Base-by-base conservation (phyloP, 2,329 filamentous ascomycete species). In the Calonectria hawksworthii region DNA sequence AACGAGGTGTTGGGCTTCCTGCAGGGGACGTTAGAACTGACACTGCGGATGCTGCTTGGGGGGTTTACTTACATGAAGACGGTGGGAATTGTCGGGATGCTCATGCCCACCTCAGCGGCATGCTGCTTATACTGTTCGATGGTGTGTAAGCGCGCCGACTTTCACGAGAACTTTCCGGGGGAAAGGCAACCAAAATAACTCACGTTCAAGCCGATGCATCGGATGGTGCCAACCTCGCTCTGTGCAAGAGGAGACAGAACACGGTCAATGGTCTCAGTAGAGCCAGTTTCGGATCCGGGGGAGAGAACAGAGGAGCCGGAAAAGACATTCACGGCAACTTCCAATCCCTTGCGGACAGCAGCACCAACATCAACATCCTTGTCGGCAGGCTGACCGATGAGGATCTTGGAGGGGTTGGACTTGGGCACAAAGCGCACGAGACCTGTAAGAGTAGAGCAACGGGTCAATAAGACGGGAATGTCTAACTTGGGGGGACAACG, bases 351-450 rank as follows among this genome's bases (percentile, higher is more conserved):
- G 75, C 88, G 88, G 34, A 92, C 82, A 21, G 91, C 91, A 32
- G 88, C 81, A 56, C 91, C 92, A 56, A 93, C 89, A 79, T 93
- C 91, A 38, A 92, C 75, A 13, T 86, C 82, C 28, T 85, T 82
- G 74, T 91, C 87, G 41, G 87, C 83, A 2, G 91, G 91, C 78
- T 93, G 88, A 41, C 91, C 91, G 78, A 92, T 89, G 63, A 91
- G 83, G 68, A 90, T 81, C 75, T 87, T 88, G 73, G 84, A 83
- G 47, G 85, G 82, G 63, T 89, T 87, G 7, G 87, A 88, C 79
- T 88, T 89, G 68, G 91, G 89, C 23, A 89, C 82, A 79, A 93
- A 92, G 68, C 91, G 90, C 77, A 92, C 90, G 73, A 93, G 88
- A 82, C 91, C 90, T 92, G 28, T 26, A 10, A 18, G 56, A 30